Evolutionary conservation across 495 filamentous ascomycete species (phyloP), one percentile per base, ranked within the genome.

Genomic region (Ascobolus immersus): DNA sequence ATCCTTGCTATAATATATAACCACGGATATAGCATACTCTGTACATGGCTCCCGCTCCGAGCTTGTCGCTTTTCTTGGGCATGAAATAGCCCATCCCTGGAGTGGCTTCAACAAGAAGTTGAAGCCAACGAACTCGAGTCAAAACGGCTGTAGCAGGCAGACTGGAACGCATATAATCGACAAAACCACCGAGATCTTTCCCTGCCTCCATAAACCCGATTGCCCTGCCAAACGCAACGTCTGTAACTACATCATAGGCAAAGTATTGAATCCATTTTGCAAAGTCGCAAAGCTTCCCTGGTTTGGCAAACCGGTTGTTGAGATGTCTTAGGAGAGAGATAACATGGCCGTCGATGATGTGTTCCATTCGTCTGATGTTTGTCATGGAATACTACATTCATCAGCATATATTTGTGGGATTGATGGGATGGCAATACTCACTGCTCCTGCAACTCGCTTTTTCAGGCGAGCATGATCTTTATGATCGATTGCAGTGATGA

Each of bases 171-270:
- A 67, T 59, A 2, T 54, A 52, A 27, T 60, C 49, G 28, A 69
- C 60, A 52, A 62, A 2, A 52, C 43, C 43, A 2, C 44, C 38
- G 20, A 46, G 34, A 14, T 30, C 28, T 5, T 7, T 14, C 3
- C 60, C 65, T 5, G 62, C 54, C 14, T 57, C 56, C 3, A 77
- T 42, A 40, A 76, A 76, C 1, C 71, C 71, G 39, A 71, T 67
- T 4, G 54, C 58, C n/a, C 64, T 53, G 33, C 60, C 63, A 39
- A 70, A 77, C 0, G 69, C 70, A 10, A 76, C 58, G 44, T 69
- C 64, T 17, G 62, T 62, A 5, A 69, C 52, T 9, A 69, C 63
- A 45, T 72, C 62, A 44, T 64, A 65, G 3, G 64, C 59, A 39
- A 64, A 65, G 35, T 54, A 66, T 43, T 65, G 59, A 29, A 64